Percentiles rank a stretch among this genome's conserved stretches.
phyloP scores from a whole-genome alignment of 164 flowering plant genomes.

The Piper longum region DNA sequence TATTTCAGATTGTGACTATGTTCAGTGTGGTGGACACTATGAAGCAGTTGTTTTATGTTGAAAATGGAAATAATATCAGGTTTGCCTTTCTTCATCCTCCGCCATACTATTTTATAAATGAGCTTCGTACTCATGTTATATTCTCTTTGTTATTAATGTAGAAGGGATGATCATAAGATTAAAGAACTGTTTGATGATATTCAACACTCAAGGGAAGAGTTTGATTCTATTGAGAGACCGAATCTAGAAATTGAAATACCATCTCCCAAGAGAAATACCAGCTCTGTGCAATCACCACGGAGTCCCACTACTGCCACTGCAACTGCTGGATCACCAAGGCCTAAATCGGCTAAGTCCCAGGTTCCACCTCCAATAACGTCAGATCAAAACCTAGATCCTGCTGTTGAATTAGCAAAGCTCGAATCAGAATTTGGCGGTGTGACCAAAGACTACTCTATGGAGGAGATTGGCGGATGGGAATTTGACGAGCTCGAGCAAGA shows the following conservation, averaged over 20 bases:
- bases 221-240: constrained; percentile 81
- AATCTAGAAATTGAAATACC: constrained; percentile 52
- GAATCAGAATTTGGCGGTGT: constrained; percentile 86
- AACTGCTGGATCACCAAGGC: constrained; percentile 1
- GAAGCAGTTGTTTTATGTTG: constrained; percentile 72
- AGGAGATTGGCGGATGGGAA: constrained; percentile 88
- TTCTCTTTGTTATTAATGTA: constrained; percentile 17
- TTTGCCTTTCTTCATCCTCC: constrained; percentile 4
- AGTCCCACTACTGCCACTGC: constrained; percentile 6
- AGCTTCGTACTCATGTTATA: background rate
- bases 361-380: constrained; percentile 10
- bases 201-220: constrained; percentile 52
- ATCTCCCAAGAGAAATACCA: constrained; percentile 19
- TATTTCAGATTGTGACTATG: constrained; percentile 66
- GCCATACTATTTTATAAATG: background rate
- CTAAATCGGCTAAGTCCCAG: constrained; percentile 5
- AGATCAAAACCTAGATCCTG: constrained; percentile 48
- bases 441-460: constrained; percentile 48
- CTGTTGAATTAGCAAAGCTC: constrained; percentile 72
- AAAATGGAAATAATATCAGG: constrained; percentile 45
- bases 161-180: constrained; percentile 60
- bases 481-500: constrained; percentile 93
- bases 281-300: constrained; percentile 17
- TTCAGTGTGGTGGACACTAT: constrained; percentile 91
- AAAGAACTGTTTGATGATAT: constrained; percentile 60